phyloP scores from a whole-genome alignment of 2,329 filamentous ascomycete genomes.

The Bimuria novae-zelandiae region DNA sequence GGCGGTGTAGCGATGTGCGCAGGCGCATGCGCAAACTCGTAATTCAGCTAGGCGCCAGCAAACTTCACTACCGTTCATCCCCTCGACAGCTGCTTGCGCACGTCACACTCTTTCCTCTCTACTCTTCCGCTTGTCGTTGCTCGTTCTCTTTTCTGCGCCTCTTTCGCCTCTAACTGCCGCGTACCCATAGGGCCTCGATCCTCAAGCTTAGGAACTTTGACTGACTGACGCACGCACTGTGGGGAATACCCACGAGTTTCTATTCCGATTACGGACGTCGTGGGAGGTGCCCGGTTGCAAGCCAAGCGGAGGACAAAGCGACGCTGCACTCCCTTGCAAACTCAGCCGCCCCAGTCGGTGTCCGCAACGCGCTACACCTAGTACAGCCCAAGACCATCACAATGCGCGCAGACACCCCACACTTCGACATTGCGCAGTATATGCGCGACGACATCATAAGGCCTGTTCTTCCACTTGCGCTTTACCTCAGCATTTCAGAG shows the following conservation, averaged over 20 bases:
- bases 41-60: conserved; percentile 1
- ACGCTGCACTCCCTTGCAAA: conserved; percentile 3
- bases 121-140: neutral
- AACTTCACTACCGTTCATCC: neutral
- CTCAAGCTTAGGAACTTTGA: neutral
- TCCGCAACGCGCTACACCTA: conserved; percentile 3
- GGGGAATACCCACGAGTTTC: neutral
- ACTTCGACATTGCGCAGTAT: neutral
- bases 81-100: neutral
- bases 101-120: neutral
- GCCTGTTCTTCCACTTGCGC: neutral
- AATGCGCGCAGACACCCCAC: conserved; percentile 5
- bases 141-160: neutral
- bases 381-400: neutral
- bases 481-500: neutral
- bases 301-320: neutral
- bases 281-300: conserved; percentile 2
- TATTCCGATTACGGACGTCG: neutral
- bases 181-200: neutral
- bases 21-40: neutral
- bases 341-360: conserved; percentile 2
- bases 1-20: conserved; percentile 1
- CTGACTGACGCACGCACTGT: conserved; percentile 5
- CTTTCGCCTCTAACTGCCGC: conserved; percentile 2
- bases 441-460: conserved; percentile 4